These are phyloP conservation scores for Globisporangium radiosum DNA, from an alignment of 352 stramenopile genomes.

Conservation along the genomic window DNA sequence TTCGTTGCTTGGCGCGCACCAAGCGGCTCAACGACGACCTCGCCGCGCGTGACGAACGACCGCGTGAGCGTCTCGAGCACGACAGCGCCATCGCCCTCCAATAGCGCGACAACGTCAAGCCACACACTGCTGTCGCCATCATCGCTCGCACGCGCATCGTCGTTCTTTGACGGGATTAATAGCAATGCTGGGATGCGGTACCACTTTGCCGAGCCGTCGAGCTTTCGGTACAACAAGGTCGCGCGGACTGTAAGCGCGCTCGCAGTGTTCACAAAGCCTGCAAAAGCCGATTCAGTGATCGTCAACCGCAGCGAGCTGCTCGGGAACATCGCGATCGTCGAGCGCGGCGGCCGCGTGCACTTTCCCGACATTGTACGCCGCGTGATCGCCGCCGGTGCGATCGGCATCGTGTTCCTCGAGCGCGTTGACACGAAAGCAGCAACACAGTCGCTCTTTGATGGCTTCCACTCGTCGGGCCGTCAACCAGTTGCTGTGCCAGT, in stretches of 20 bases:
- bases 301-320: constrained; percentile 48
- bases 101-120: too few species aligned
- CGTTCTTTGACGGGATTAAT: constrained; percentile 1
- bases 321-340: constrained; percentile 67
- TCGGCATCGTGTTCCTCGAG: constrained; percentile 78
- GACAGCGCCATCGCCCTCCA: neutral
- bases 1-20: constrained; percentile 58
- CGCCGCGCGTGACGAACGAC: neutral
- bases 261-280: constrained; percentile 58
- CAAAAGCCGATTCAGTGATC: constrained; percentile 64
- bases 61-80: constrained; percentile 4
- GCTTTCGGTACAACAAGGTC: constrained; percentile 71
- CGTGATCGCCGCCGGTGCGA: constrained; percentile 51
- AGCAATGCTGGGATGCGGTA: constrained; percentile 22
- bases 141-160: neutral
- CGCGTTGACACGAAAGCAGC: constrained; percentile 38
- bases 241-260: constrained; percentile 36
- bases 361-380: constrained; percentile 82
- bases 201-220: constrained; percentile 80
- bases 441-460: constrained; percentile 77
- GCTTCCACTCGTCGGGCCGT: constrained; percentile 80
- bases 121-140: neutral
- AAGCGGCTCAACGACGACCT: constrained; percentile 3
- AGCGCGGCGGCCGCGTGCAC: constrained; percentile 71
- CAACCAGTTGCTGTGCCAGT: constrained; percentile 72